Evolutionary conservation across 2,329 filamentous ascomycete species (phyloP), one percentile per base, ranked within the genome.

Genomic region (Bipolaris gigantea): DNA sequence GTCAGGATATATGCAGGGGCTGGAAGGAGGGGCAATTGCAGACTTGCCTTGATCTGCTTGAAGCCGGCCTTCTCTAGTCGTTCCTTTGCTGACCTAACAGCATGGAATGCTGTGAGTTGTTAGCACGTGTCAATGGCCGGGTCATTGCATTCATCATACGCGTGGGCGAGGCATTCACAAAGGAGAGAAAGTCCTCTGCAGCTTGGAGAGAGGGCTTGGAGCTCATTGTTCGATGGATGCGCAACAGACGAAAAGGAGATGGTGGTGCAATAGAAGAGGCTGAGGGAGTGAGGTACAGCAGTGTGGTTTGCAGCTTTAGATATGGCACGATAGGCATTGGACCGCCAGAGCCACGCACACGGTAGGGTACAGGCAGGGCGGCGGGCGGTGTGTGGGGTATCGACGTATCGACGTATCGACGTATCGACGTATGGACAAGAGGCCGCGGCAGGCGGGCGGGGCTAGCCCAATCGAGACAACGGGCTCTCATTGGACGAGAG

Each of bases 81-180:
- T 60, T 86, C 77, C 66, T 88, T 88, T 62, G 92, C 85, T 44
- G 88, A 89, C 52, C 87, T 86, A 54, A 97, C 92, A 57, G 92
- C 93, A 80, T 99, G 94, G 78, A 96, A 99, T 53, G 94, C 92
- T 97, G 64, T 50, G 21, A 19, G 23, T 25, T 32, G 27, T 53
- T 45, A 55, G 50, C 35, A 4, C 19, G 3, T 21, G 21, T 15
- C 27, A 30, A 30, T 30, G 10, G 4, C 10, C 10, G 10, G 27
- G 27, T 30, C 27, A 11, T 30, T 30, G 9, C 1, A 21, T 27
- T 8, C 33, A 21, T 21, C 85, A 66, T 82, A 96, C 92, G 93
- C 48, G 92, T 96, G 11, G 94, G 94, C 54, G 92, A 97, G 60
- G 88, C 89, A 77, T 97, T 96, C 74, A 97, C 88, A 78, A 96